Evolutionary conservation across 2,329 filamentous ascomycete species (phyloP).

Genomic region (Penicillium sp.): DNA sequence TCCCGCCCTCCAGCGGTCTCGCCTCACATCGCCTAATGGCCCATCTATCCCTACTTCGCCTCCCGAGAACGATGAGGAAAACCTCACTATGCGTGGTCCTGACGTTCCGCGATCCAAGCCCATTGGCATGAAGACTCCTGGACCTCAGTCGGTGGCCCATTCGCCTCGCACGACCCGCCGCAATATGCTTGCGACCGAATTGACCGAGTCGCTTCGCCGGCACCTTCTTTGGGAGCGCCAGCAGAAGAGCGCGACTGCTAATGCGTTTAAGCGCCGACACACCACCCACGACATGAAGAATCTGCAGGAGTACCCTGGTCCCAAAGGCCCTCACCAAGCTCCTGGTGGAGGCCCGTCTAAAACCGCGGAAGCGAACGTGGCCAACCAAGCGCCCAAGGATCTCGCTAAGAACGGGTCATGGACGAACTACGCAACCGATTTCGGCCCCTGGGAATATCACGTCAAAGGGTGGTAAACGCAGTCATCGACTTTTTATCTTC

Average conservation of each 20-base stretch:
- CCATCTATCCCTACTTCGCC: slow-evolving; percentile 66
- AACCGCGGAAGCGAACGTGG: slow-evolving; percentile 22
- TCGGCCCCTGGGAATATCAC: slow-evolving; percentile 83
- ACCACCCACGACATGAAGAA: slow-evolving; percentile 91
- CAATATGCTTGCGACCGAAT: slow-evolving; percentile 93
- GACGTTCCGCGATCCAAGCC: slow-evolving; percentile 77
- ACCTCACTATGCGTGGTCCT: slow-evolving; percentile 64
- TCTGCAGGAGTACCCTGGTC: slow-evolving; percentile 77
- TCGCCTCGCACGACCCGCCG: slow-evolving; percentile 90
- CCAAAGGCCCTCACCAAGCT: slow-evolving; percentile 57
- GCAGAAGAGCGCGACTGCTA: slow-evolving; percentile 87
- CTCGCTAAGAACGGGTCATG: slow-evolving; percentile 71
- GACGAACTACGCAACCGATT: slow-evolving; percentile 80
- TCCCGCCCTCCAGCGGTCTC: slow-evolving; percentile 54
- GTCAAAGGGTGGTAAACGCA: slow-evolving; percentile 75
- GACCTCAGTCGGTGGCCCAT: slow-evolving; percentile 72
- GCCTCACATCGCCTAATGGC: slow-evolving; percentile 70
- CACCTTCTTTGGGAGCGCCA: slow-evolving; percentile 94
- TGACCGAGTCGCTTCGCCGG: slow-evolving; percentile 89
- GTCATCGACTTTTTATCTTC: background rate
- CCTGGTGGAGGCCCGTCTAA: slow-evolving; percentile 26
- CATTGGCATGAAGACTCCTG: slow-evolving; percentile 74
- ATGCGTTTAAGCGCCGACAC: slow-evolving; percentile 86
- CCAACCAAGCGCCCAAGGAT: slow-evolving; percentile 57
- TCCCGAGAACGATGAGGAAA: slow-evolving; percentile 62